Evolutionary conservation across 2,329 filamentous ascomycete species (phyloP).

Genomic region (Monosporascus sp.): DNA sequence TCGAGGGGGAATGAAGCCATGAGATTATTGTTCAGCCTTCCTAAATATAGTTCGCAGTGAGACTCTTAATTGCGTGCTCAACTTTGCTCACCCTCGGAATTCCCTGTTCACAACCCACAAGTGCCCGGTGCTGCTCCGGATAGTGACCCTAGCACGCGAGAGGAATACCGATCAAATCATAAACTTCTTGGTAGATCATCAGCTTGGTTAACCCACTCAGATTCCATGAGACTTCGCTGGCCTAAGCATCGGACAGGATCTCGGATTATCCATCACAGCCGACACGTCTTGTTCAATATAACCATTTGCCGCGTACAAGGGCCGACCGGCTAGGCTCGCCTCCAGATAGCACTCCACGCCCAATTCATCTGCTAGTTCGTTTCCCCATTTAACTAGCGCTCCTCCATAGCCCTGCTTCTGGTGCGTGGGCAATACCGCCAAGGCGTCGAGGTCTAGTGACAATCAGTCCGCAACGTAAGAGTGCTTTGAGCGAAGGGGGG

Average conservation of each 20-base stretch:
- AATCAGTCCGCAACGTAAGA: neutral
- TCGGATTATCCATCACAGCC: conserved; percentile 1
- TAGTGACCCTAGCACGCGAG: too few relatives aligned
- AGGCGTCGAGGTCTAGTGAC: conserved; percentile 7
- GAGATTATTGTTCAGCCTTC: too few relatives aligned
- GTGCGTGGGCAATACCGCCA: conserved; percentile 5
- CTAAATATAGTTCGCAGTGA: too few relatives aligned
- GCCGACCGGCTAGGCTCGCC: conserved; percentile 5
- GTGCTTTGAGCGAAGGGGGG: neutral
- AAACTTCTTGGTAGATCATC: too few relatives aligned
- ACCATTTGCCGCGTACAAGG: conserved; percentile 10
- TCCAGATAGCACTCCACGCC: conserved; percentile 10
- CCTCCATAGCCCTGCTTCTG: conserved; percentile 8
- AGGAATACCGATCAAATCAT: too few relatives aligned
- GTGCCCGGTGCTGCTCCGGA: too few relatives aligned
- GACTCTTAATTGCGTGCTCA: too few relatives aligned
- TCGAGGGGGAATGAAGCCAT: too few relatives aligned
- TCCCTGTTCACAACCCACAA: too few relatives aligned
- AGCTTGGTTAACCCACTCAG: neutral
- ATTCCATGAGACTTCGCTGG: conserved; percentile 1
- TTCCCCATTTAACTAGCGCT: conserved; percentile 9
- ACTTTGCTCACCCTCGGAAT: too few relatives aligned
- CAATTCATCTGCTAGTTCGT: conserved; percentile 7
- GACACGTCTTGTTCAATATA: conserved; percentile 8
- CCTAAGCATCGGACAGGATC: conserved; percentile 7